These are phyloP conservation scores for Monosporascus ibericus DNA, from an alignment of 2,329 filamentous ascomycete species.

Conservation along the genomic window DNA sequence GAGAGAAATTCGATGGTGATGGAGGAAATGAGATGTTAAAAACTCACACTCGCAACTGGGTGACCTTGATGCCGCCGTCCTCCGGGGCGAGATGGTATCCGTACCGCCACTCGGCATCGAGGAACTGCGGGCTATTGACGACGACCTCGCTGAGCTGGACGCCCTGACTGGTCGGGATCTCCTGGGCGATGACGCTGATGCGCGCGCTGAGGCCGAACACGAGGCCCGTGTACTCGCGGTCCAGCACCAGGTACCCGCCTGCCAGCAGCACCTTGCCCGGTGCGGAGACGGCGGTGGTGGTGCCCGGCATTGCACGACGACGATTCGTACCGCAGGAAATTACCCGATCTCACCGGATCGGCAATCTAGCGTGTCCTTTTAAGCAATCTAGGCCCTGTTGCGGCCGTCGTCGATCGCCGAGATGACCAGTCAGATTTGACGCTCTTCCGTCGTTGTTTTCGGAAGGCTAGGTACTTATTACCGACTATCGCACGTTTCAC, in stretches of 20 bases:
- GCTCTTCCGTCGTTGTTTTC: no score
- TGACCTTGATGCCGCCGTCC: slow-evolving; percentile 74
- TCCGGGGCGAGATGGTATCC: slow-evolving; percentile 64
- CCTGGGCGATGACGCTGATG: slow-evolving; percentile 57
- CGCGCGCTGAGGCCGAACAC: slow-evolving; percentile 62
- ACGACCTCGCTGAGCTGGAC: slow-evolving; percentile 67
- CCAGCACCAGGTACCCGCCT: slow-evolving; percentile 91
- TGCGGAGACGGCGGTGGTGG: slow-evolving; percentile 65
- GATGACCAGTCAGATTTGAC: no score
- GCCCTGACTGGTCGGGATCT: slow-evolving; percentile 53
- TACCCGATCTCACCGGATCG: no score
- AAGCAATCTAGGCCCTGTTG: no score
- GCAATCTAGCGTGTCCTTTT: no score
- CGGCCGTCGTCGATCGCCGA: no score
- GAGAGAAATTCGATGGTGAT: background rate
- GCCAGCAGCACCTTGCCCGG: slow-evolving; percentile 94
- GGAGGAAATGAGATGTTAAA: slow-evolving; percentile 1
- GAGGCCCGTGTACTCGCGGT: slow-evolving; percentile 75
- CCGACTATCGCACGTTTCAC: no score
- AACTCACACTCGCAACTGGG: slow-evolving; percentile 64
- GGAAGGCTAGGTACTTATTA: no score
- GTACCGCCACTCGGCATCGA: slow-evolving; percentile 82
- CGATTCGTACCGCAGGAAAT: no score
- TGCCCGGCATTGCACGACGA: slow-evolving; percentile 2
- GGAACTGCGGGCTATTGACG: slow-evolving; percentile 88